Evolutionary conservation across 2,329 filamentous ascomycete genomes (phyloP), one percentile per base, ranked within the genome.

Genomic region (Penicillium sp.): DNA sequence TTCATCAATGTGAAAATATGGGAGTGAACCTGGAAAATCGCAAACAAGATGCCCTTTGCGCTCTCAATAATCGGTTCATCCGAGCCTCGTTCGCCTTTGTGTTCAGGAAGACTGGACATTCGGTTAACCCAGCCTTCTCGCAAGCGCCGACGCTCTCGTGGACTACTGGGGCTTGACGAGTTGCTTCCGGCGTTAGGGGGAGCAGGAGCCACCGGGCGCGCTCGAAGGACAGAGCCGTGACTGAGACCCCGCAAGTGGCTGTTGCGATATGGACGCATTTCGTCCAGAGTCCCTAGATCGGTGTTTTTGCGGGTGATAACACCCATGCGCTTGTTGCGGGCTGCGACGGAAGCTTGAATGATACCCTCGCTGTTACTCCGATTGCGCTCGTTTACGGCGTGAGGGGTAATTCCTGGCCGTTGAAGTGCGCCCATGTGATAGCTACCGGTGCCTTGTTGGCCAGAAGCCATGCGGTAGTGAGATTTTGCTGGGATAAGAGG

Each of bases 401-500:
- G 69, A n/a, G 82, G 89, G 71, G 89, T 84, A n/a, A 90, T 81
- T 2, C 85, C 84, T 1, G 90, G 89, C 50, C 87, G 80, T 50
- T 89, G 83, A 41, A 84, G 76, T 5, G 81, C 75, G 6, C 72
- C 65, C 52, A 65, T 66, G 31, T 73, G 67, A 33, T 69, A 67
- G 20, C 24, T 41, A 16, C 57, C 60, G 11, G 63, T 56, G 24
- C 65, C 64, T 48, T 77, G 60, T 16, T 63, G 74, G 22, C 73
- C 74, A 3, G 75, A 78, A 3, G 73, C 68, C 49, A 76, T 73
- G 27, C 92, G 85, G 60, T 89, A 90, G 68, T 96, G 91, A 3
- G 90, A 94, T 54, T 88, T 82, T 4, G 83, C 82, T 0, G 90
- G 90, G 53, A 95, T 89, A 0, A 89, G 88, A 2, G 92, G 90